Evolutionary conservation across 1,284 basidiomycete species (phyloP).

Genomic region (Cryptococcus sp.): DNA sequence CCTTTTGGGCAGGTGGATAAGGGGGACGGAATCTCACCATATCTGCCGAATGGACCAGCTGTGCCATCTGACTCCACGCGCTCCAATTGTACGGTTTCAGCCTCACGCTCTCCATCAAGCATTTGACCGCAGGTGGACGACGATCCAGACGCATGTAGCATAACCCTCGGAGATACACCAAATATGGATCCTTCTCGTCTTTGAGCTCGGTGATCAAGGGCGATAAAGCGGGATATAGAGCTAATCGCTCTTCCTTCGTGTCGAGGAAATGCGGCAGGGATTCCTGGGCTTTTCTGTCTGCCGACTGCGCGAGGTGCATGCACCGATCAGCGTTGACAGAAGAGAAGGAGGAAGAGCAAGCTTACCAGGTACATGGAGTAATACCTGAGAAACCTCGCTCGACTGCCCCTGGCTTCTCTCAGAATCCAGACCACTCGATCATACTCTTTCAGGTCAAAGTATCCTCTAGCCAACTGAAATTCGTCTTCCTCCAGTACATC

Average conservation of each 20-base stretch:
- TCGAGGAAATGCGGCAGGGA: constrained; percentile 57
- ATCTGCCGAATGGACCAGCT: constrained; percentile 82
- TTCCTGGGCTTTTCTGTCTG: constrained; percentile 54
- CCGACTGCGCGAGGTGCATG: constrained; percentile 35
- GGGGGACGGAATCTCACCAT: constrained; percentile 65
- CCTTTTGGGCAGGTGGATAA: background rate
- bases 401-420: constrained; percentile 65
- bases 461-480: constrained; percentile 71
- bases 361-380: constrained; percentile 86
- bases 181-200: constrained; percentile 70
- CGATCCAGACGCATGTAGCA: constrained; percentile 75
- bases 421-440: constrained; percentile 71
- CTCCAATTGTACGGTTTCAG: constrained; percentile 96
- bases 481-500: constrained; percentile 60
- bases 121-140: constrained; percentile 83
- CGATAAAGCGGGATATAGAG: constrained; percentile 68
- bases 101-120: constrained; percentile 73
- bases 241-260: constrained; percentile 65
- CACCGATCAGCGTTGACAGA: background rate
- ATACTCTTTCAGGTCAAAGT: constrained; percentile 78
- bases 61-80: constrained; percentile 78
- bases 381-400: constrained; percentile 72
- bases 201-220: constrained; percentile 65
- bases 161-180: constrained; percentile 82
- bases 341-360: constrained; percentile 15